phyloP scores from a whole-genome alignment of 108 stramenopile species.

The Skeletonema marinoi region DNA sequence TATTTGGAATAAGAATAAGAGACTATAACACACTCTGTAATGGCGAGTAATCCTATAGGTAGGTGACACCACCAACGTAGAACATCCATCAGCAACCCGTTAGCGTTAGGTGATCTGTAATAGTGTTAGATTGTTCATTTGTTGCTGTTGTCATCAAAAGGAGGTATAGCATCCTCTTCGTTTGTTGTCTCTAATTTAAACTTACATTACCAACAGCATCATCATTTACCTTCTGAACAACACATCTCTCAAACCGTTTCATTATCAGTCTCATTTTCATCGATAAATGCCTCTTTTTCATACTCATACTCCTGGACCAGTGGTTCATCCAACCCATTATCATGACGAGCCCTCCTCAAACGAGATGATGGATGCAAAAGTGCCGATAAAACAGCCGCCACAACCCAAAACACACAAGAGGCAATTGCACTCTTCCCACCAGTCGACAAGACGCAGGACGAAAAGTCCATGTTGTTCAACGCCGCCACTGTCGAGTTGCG shows the following conservation, averaged over 20 bases:
- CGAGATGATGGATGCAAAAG: neutral
- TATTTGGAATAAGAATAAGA: too few relatives aligned
- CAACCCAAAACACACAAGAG: slow-evolving; percentile 9
- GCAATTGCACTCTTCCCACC: slow-evolving; percentile 18
- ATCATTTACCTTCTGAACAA: too few relatives aligned
- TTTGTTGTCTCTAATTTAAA: too few relatives aligned
- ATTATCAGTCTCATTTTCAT: neutral
- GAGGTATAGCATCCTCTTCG: too few relatives aligned
- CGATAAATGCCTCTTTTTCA: neutral
- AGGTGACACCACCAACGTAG: too few relatives aligned
- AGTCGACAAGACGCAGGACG: slow-evolving; percentile 1
- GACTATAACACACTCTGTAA: too few relatives aligned
- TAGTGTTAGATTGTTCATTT: too few relatives aligned
- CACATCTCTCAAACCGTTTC: neutral
- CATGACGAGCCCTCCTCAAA: neutral
- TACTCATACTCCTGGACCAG: neutral
- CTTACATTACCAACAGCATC: too few relatives aligned
- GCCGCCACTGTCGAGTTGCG: neutral
- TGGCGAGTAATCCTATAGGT: too few relatives aligned
- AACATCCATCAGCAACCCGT: too few relatives aligned
- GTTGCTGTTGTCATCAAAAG: too few relatives aligned
- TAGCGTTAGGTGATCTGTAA: too few relatives aligned
- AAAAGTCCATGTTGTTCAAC: neutral
- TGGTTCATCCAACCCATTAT: neutral
- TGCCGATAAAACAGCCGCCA: neutral